Evolutionary conservation across 345 rosid species (phyloP).

Genomic region (Salix brachista): DNA sequence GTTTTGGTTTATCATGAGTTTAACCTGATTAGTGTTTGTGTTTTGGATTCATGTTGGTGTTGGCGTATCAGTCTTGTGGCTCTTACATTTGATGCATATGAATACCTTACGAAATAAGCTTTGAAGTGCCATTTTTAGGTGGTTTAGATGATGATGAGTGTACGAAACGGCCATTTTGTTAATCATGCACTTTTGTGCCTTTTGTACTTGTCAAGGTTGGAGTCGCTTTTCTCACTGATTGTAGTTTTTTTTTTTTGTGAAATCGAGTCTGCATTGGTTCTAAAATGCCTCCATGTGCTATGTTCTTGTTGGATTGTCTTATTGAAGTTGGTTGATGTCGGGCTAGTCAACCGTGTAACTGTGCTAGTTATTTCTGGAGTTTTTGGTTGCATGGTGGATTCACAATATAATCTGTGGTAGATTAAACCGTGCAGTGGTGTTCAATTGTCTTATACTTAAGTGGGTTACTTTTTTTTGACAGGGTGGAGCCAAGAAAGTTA

Average conservation of each 20-base stretch:
- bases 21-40: no score
- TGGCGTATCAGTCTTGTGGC: background rate
- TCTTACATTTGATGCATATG: background rate
- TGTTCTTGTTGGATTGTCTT: background rate
- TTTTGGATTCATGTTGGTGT: background rate
- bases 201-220: background rate
- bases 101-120: background rate
- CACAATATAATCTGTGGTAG: no score
- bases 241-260: background rate
- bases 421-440: no score
- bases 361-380: background rate
- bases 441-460: background rate
- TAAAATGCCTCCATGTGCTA: background rate
- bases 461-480: background rate
- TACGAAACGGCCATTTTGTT: background rate
- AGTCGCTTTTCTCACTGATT: background rate
- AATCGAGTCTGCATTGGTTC: background rate
- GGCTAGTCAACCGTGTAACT: no score
- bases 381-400: background rate
- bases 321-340: background rate
- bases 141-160: background rate
- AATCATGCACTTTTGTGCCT: background rate
- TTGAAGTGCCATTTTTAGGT: background rate
- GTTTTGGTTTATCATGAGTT: background rate
- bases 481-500: slow-evolving; percentile 35